Evolutionary conservation across 2,329 filamentous ascomycete species (phyloP), one percentile per base, ranked within the genome.

Genomic region (Biscogniauxia sp.): DNA sequence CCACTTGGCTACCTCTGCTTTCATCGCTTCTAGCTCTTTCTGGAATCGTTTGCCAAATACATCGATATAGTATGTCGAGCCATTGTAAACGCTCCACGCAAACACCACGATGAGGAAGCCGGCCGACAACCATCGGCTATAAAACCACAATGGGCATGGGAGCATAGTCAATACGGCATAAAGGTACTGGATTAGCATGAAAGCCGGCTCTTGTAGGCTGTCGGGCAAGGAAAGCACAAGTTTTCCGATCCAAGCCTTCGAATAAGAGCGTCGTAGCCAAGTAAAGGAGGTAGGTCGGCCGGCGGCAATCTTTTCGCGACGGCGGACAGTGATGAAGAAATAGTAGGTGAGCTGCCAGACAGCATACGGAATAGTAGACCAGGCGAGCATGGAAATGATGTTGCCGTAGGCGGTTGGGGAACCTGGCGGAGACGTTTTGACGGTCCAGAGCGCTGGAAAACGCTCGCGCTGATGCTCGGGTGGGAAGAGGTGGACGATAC

Each of bases 11-110:
- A 99, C 93, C 72, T 99, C 95, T 58, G 86, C 86, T 77, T 90
- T 93, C 78, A 99, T 84, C 56, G 89, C 84, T 73, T 99, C 93
- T 13, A 99, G 82, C 75, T 99, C 95, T 73, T 94, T 97, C 80
- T 99, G 92, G 81, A 99, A 98, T 2, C 93, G 87, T 70, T 91
- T 96, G 57, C 96, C 95, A 74, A 98, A 99, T 1, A 98, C 92
- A 70, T 99, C 95, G 71, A 99, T 98, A 77, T 99, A 99, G 76
- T 91, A 99, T 0, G 93, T 98, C 19, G 95, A 92, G 32, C 95
- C 95, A 69, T 99, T 99, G 79, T 97, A 96, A 59, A 97, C 90
- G 68, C 92, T 96, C 93, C 93, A 97, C 51, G 87, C 82, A 72
- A 99, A 98, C n/a, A 99, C 88, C 2, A 85, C 78, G 58, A 89